Evolutionary conservation across 1,139 yeast genomes (phyloP), one percentile per base, ranked within the genome.

Genomic region (Yamadazyma aaseri): DNA sequence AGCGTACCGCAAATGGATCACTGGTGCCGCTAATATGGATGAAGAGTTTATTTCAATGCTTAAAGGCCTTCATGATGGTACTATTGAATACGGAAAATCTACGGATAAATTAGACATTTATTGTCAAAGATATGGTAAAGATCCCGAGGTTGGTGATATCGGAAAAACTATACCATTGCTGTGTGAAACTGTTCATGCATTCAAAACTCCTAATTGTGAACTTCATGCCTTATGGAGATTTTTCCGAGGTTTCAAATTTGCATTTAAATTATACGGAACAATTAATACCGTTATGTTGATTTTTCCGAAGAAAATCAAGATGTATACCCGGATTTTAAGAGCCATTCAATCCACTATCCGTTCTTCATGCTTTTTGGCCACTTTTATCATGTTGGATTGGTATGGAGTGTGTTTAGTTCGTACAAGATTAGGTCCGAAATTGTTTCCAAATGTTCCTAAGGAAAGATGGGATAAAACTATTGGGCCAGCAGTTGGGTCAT

Each of bases 1-100:
- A 1, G 57, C 63, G n/a, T 63, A 63, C 38, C 45, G 59, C 20
- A 55, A 57, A 34, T 63, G 70, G 70, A 63, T 63, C 39, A 63
- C 70, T 4, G 55, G 63, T n/a, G 70, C 70, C 13, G 70, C 70
- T 6, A 58, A 58, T 38, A 63, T 63, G 70, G 70, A 63, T 40
- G 47, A 47, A 16, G 68, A 60, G 30, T 35, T 63, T 9, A 39
- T 59, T 10, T 48, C 47, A 17, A 42, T 49, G 6, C 49, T 63
- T 32, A 49, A 47, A 32, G 51, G 48, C 12, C 17, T 63, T 12
- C 53, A 53, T 27, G 46, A 51, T 6, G 56, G 58, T 6, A 40
- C 44, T 6, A 34, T 56, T 15, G 39, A 45, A 13, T 63, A 63
- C 40, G 68, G 68, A n/a, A 39, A 49, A 21, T 52, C 55, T 4